Conservation (phyloP, 768 basidiomycete species). For the Phaffia tasmanica region DNA sequence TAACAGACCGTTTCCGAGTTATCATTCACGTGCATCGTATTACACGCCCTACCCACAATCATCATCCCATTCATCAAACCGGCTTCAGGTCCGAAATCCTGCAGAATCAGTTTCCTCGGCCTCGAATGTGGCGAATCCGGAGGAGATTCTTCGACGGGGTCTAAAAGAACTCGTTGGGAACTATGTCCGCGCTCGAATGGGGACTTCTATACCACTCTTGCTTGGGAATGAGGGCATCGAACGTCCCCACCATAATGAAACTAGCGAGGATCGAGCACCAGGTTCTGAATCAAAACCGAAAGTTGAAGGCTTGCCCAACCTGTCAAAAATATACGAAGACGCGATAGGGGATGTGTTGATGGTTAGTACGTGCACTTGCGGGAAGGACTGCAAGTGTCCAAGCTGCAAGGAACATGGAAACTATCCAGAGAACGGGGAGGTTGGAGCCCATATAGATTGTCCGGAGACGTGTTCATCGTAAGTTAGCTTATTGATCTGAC, state of each 20-base stretch:
- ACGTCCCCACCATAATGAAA: not conserved
- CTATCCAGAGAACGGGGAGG: slow-evolving; percentile 3
- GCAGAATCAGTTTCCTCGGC: not conserved
- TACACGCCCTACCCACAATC: too few species aligned
- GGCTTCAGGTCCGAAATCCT: too few species aligned
- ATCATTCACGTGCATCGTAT: too few species aligned
- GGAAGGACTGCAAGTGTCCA: slow-evolving; percentile 36
- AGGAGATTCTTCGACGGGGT: not conserved
- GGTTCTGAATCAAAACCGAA: slow-evolving; percentile 29
- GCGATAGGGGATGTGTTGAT: slow-evolving; percentile 25
- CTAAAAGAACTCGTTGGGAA: slow-evolving; percentile 15
- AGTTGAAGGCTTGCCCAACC: slow-evolving; percentile 27
- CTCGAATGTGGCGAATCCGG: not conserved
- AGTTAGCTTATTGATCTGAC: slow-evolving; percentile 7
- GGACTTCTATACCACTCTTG: slow-evolving; percentile 8
- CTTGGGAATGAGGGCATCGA: too few species aligned
- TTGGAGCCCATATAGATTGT: slow-evolving; percentile 20
- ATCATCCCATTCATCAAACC: too few species aligned
- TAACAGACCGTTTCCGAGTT: not conserved
- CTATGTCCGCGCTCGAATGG: slow-evolving; percentile 6
- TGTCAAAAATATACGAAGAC: slow-evolving; percentile 32
- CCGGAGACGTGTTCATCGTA: slow-evolving; percentile 27
- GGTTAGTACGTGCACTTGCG: slow-evolving; percentile 37
- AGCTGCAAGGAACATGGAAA: slow-evolving; percentile 35
- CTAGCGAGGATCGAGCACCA: slow-evolving; percentile 24